Conservation (phyloP, 805 yeast genomes). For the Cyberlindnera maclurae region DNA sequence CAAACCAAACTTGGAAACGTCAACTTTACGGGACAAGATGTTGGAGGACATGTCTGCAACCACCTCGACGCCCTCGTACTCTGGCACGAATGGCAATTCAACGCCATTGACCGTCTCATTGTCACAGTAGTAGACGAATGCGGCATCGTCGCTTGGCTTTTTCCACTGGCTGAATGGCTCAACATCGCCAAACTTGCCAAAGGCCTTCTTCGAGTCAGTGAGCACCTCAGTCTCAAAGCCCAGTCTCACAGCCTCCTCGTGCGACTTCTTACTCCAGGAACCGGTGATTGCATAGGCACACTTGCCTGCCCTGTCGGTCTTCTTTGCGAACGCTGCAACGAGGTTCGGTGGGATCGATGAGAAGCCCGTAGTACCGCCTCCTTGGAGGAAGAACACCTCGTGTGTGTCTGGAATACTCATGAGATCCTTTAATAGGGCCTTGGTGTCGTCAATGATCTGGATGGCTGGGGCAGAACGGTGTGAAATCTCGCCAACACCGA, state of each 20-base stretch:
- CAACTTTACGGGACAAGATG: constrained; percentile 73
- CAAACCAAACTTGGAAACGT: constrained; percentile 78
- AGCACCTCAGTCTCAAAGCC: constrained; percentile 70
- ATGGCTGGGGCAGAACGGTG: constrained; percentile 87
- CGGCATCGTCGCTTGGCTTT: constrained; percentile 52
- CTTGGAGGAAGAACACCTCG: constrained; percentile 92
- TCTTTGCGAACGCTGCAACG: constrained; percentile 65
- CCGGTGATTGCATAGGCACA: constrained; percentile 91
- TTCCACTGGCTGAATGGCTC: constrained; percentile 63
- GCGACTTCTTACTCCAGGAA: constrained; percentile 85
- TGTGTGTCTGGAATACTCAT: constrained; percentile 82
- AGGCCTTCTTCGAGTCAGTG: constrained; percentile 50
- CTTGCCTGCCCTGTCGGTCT: constrained; percentile 66
- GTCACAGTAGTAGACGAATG: constrained; percentile 88
- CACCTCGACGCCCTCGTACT: constrained; percentile 62
- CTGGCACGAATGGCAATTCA: constrained; percentile 51
- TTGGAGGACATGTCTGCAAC: constrained; percentile 96
- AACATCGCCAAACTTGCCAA: constrained; percentile 57
- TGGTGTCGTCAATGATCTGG: constrained; percentile 70
- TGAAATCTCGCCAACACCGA: constrained; percentile 94
- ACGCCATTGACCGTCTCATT: constrained; percentile 97
- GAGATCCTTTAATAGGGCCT: constrained; percentile 54
- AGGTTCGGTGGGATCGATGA: constrained; percentile 81
- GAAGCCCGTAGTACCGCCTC: constrained; percentile 97
- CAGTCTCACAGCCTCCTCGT: constrained; percentile 79